Percentiles rank a stretch among this genome's conserved stretches.
Evolutionary conservation across 2,329 filamentous ascomycete genomes (phyloP).

Genomic region (Scedosporium apiospermum): DNA sequence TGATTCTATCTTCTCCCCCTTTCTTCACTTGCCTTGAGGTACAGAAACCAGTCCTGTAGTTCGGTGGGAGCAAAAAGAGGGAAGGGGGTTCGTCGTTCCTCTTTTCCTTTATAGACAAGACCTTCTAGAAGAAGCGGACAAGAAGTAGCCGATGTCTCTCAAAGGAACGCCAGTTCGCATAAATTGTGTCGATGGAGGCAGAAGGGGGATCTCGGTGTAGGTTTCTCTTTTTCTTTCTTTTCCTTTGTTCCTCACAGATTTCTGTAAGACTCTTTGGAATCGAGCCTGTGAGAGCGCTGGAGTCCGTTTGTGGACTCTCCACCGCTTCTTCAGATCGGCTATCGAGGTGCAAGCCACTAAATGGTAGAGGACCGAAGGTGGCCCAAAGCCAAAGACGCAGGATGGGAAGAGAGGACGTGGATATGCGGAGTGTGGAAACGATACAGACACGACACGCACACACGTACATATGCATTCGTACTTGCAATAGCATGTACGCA

Average conservation of each 20-base stretch:
- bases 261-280: background rate
- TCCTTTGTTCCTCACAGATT: background rate
- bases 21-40: background rate
- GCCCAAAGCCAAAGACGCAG: background rate
- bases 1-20: background rate
- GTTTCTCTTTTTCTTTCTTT: background rate
- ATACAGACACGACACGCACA: background rate
- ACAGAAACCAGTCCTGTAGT: background rate
- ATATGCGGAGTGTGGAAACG: background rate
- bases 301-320: constrained; percentile 1
- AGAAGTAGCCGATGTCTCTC: background rate
- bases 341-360: background rate
- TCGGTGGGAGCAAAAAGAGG: background rate
- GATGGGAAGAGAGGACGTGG: background rate
- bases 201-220: background rate
- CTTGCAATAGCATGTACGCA: background rate
- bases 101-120: background rate
- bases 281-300: constrained; percentile 1
- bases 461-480: background rate
- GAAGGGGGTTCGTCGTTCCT: background rate
- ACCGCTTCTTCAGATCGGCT: background rate
- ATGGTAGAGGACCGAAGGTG: background rate
- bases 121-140: background rate
- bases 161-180: background rate
- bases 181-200: background rate